Base-by-base conservation (phyloP, 148 eudicot genomes). In the Amaranthus hypochondriacus region DNA sequence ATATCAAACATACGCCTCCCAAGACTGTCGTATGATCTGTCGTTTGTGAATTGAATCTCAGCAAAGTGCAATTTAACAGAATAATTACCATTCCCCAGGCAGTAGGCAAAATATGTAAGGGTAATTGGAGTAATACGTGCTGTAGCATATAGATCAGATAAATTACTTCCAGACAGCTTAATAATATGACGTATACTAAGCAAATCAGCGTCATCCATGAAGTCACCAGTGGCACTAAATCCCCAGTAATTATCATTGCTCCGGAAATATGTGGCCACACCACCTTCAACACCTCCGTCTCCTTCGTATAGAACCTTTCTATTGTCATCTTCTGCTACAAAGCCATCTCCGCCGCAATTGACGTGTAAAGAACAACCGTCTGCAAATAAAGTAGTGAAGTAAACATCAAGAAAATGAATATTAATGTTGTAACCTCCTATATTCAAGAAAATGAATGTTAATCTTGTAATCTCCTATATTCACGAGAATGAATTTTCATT, bases 1-100 rank as follows among this genome's bases (percentile, higher is more conserved):
- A 92, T 85, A 75, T 92, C 89, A 70, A 92, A 92, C 56, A 85
- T 71, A n/a, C 95, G 90, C 73, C 79, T 86, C 51, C 97, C 97
- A 56, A 92, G 89, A 65, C 89, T 88, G 70, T 54, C 63, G 76
- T 72, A 89, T 43, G 88, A 83, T 61, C 70, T 78, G 78, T 86
- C 81, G 70, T 81, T 78, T 43, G 87, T 79, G 79, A 86, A 92
- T 51, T 69, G 73, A 53, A 92, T 84, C 78, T 92, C 97, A 15
- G 92, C 90, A 81, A 92, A 92, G 77, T 88, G 89, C 73, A 92
- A 86, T 56, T 73, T 75, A 47, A 92, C 88, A 56, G 73, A 79
- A 75, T 91, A 91, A 61, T 74, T 83, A 51, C 90, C 92, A 47
- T 89, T 85, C 67, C 85, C 86, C 87, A 91, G 85, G 83, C 97